Base-by-base conservation (phyloP, 192 early-diverging fungal species). In the Gaertneriomyces sp. region DNA sequence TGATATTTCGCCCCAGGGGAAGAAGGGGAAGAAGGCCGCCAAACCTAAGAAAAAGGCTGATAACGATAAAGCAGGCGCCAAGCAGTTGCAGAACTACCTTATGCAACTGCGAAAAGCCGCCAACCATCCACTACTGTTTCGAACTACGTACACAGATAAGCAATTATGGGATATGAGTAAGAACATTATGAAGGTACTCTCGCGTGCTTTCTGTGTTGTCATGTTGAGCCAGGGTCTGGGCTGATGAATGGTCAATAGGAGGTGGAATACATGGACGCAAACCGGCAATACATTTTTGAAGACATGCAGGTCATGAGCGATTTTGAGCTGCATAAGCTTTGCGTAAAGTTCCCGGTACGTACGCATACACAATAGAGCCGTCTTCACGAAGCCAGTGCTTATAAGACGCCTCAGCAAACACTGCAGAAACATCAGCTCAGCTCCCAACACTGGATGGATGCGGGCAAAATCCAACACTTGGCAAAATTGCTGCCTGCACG, bases 281-380 rank as follows among this genome's bases (percentile, higher is more conserved):
- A 84, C 42, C 80, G 82, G 51, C 58, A 88, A 25, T 92, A 87
- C 65, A 81, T 96, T 17, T 75, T 81, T 47, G 92, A 96, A 58
- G 93, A 96, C 59, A 91, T 96, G 91, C 68, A 81, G 12, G 77
- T 91, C 5, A 90, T 93, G 87, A 85, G 79, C 40, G 94, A 96
- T 67, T 94, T 92, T 79, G 89, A 93, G 55, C 71, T 96, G 45
- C 85, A 92, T 69, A 69, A 78, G 16, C 61, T 93, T 3, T 92
- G 90, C 64, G 33, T 53, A 7, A 82, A 81, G 45, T 80, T 81
- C 61, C 72, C 71, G 71, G 85, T 86, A 76, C 60, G 61, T 20
- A 14, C 16, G 55, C 5, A 17, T 42, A 33, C 42, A 12, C 2
- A 17, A 16, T 63, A 7, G 6, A 14, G 20, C 20, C 20, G n/a